Percentiles rank a stretch among this genome's conserved stretches.
These are phyloP conservation scores for Nigrospora oryzae DNA, from an alignment of 2,329 filamentous ascomycete species.

Conservation along the genomic window DNA sequence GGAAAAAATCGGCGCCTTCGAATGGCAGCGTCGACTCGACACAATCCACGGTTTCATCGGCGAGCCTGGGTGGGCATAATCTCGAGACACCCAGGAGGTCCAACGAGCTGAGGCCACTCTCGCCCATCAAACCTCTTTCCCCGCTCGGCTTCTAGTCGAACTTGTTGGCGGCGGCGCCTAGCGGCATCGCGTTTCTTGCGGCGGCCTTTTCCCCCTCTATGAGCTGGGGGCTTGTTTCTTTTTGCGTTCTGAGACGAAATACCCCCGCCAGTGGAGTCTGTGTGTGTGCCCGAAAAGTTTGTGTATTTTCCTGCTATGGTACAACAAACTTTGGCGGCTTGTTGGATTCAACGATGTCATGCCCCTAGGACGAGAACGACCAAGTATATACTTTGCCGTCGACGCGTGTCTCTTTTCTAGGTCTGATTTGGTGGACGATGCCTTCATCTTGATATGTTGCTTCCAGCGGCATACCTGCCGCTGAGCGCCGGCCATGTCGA, in stretches of 20 bases:
- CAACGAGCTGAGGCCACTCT: slow-evolving; percentile 46
- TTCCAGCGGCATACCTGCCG: no score
- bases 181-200: no score
- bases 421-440: no score
- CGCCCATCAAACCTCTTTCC: slow-evolving; percentile 58
- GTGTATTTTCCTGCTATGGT: neutral
- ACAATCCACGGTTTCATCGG: slow-evolving; percentile 30
- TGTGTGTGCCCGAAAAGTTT: slow-evolving; percentile 1
- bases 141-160: slow-evolving; percentile 45
- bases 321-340: no score
- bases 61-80: slow-evolving; percentile 36
- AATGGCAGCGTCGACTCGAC: slow-evolving; percentile 35
- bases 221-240: neutral
- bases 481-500: no score
- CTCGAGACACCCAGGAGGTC: slow-evolving; percentile 25
- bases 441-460: no score
- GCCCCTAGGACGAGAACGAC: no score
- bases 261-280: neutral
- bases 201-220: no score
- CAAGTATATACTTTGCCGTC: no score
- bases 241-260: neutral
- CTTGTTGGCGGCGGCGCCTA: slow-evolving; percentile 27
- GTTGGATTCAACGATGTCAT: no score
- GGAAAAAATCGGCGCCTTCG: slow-evolving; percentile 35
- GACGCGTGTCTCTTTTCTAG: no score